phyloP scores from a whole-genome alignment of 345 rosid species.

The Citrus glauca region DNA sequence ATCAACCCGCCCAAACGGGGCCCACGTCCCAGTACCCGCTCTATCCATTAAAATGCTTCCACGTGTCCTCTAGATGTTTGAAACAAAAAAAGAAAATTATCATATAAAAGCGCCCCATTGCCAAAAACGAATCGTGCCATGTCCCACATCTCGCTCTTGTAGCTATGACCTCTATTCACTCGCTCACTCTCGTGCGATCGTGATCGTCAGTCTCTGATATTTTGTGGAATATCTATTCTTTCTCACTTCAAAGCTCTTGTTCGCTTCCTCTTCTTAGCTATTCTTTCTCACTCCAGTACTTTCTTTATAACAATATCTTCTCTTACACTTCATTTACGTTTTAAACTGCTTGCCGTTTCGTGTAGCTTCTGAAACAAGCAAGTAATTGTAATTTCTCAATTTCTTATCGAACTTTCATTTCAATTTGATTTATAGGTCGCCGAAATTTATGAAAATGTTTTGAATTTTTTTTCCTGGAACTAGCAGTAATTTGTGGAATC shows the following conservation, averaged over 20 bases:
- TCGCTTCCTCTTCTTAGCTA: slow-evolving; percentile 5
- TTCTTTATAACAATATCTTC: background rate
- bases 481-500: slow-evolving; percentile 9
- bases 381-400: too few species aligned
- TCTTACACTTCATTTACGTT: background rate
- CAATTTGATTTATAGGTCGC: background rate
- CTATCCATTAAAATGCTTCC: background rate
- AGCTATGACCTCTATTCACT: too few species aligned
- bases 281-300: background rate
- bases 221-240: too few species aligned
- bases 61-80: background rate
- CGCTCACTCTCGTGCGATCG: background rate
- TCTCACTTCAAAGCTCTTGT: background rate
- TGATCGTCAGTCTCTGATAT: background rate
- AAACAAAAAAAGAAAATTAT: background rate
- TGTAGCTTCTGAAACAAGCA: background rate
- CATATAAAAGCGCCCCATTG: background rate
- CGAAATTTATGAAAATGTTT: background rate
- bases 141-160: slow-evolving; percentile 6
- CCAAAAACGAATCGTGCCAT: background rate
- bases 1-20: background rate
- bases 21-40: background rate
- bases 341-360: background rate
- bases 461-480: background rate
- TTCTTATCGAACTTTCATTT: background rate